Evolutionary conservation across 1,284 basidiomycete species (phyloP).

Genomic region (Ustanciosporium gigantosporum): DNA sequence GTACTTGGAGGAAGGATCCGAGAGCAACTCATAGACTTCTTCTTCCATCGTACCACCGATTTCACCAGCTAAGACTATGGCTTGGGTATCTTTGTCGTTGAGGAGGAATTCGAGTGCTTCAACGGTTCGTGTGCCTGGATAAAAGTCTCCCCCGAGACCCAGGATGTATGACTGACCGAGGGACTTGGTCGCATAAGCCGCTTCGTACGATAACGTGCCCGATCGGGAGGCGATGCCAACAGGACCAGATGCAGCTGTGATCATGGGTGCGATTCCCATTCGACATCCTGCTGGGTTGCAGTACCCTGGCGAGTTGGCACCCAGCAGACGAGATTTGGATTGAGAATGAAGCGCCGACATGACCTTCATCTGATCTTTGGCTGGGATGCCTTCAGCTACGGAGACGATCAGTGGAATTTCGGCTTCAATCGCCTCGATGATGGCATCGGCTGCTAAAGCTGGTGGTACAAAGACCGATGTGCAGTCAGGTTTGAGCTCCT

Average conservation of each 20-base stretch:
- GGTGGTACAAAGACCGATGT: conserved; percentile 51
- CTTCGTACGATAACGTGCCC: conserved; percentile 56
- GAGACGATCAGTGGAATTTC: conserved; percentile 47
- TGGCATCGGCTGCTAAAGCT: conserved; percentile 38
- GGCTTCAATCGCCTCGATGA: conserved; percentile 46
- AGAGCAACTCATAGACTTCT: conserved; percentile 36
- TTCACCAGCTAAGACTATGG: conserved; percentile 46
- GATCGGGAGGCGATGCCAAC: conserved; percentile 44
- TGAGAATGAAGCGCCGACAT: conserved; percentile 46
- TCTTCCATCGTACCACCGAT: conserved; percentile 53
- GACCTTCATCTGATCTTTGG: conserved; percentile 42
- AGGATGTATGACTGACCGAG: conserved; percentile 44
- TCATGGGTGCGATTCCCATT: conserved; percentile 42
- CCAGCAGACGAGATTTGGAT: conserved; percentile 33
- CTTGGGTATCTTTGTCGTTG: conserved; percentile 15
- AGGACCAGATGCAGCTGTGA: conserved; percentile 23
- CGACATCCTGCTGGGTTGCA: conserved; percentile 45
- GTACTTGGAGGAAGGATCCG: conserved; percentile 14
- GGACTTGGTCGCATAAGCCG: conserved; percentile 27
- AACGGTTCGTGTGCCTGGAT: conserved; percentile 54
- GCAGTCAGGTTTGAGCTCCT: conserved; percentile 27
- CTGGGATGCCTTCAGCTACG: conserved; percentile 48
- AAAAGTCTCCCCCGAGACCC: conserved; percentile 50
- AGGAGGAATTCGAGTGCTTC: conserved; percentile 49
- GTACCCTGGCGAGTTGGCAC: conserved; percentile 46